Evolutionary conservation across 768 basidiomycete genomes (phyloP).

Genomic region (Suillus clintonianus): DNA sequence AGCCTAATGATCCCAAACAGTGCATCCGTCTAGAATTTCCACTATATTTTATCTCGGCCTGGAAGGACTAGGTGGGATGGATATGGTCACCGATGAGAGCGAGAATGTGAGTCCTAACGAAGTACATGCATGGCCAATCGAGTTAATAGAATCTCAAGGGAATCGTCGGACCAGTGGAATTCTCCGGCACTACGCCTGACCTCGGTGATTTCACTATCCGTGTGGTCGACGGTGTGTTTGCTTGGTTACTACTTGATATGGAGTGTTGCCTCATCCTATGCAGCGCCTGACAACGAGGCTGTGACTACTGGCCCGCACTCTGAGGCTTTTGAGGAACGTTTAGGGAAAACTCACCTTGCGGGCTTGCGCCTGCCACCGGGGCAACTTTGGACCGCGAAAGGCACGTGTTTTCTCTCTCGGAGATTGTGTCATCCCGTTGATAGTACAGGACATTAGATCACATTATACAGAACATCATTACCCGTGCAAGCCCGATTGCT

Average conservation of each 20-base stretch:
- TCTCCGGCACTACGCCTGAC: conserved; percentile 74
- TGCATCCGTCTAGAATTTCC: conserved; percentile 64
- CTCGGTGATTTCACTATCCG: conserved; percentile 83
- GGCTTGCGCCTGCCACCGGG: conserved; percentile 64
- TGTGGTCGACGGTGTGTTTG: conserved; percentile 67
- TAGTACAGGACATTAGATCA: conserved; percentile 44
- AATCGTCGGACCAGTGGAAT: conserved; percentile 64
- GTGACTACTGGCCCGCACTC: conserved; percentile 58
- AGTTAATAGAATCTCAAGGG: conserved; percentile 50
- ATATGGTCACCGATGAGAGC: conserved; percentile 76
- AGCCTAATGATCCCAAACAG: conserved; percentile 26
- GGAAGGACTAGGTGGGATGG: conserved; percentile 82
- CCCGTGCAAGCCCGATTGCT: conserved; percentile 55
- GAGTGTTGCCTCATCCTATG: conserved; percentile 10
- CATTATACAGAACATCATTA: conserved; percentile 61
- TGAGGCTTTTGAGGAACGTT: conserved; percentile 55
- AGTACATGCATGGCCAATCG: conserved; percentile 1
- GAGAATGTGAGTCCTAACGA: conserved; percentile 58
- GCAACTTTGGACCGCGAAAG: conserved; percentile 84
- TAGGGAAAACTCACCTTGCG: conserved; percentile 71
- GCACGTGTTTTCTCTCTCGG: conserved; percentile 37
- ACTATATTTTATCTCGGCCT: conserved; percentile 86
- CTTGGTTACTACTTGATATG: not conserved
- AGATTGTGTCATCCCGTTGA: not conserved
- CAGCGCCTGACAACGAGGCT: conserved; percentile 61